Evolutionary conservation across 257 asterid genomes (phyloP).

Genomic region (Nicotiana knightiana): DNA sequence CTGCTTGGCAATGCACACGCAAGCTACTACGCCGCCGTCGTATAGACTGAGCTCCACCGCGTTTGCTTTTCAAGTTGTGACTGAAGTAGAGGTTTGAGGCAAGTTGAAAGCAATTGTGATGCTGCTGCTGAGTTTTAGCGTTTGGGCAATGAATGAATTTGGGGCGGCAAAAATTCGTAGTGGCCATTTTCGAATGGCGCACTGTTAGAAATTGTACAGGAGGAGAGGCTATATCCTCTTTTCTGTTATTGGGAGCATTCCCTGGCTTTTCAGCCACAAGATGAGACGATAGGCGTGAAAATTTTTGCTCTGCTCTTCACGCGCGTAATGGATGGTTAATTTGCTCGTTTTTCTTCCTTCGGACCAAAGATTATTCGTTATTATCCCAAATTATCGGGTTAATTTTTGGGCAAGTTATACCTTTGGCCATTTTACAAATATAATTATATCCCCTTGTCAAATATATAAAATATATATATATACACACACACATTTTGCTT

Average conservation of each 20-base stretch:
- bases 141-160: constrained; percentile 14
- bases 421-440: too few species aligned
- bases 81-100: constrained; percentile 10
- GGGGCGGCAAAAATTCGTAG: constrained; percentile 27
- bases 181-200: constrained; percentile 14
- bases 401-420: too few species aligned
- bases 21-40: constrained; percentile 21
- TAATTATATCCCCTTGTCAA: too few species aligned
- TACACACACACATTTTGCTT: too few species aligned
- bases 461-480: too few species aligned
- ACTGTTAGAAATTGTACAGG: background rate
- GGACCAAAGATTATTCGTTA: too few species aligned
- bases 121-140: background rate
- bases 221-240: background rate
- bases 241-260: background rate
- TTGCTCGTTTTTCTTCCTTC: too few species aligned
- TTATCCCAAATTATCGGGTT: too few species aligned
- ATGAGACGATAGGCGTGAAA: background rate
- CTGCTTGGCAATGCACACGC: constrained; percentile 35
- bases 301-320: background rate
- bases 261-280: background rate
- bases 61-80: constrained; percentile 12
- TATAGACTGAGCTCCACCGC: constrained; percentile 8
- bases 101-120: constrained; percentile 10
- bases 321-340: background rate